phyloP scores from a whole-genome alignment of 169 alveolate species.

The Cryptosporidium xiaoi region DNA sequence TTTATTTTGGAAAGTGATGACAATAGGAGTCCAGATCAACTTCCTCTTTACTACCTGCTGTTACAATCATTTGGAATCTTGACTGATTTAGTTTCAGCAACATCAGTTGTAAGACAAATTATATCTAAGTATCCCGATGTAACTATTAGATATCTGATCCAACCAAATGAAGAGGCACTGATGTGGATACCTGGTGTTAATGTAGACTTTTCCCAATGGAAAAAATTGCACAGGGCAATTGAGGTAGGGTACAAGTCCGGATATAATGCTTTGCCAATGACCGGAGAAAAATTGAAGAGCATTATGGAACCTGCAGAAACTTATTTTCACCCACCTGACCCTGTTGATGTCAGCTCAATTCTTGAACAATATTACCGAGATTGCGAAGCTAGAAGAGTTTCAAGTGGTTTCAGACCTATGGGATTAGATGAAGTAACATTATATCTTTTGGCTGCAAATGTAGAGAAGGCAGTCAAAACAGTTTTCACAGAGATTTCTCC shows the following conservation, averaged over 20 bases:
- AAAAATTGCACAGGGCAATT: slow-evolving; percentile 56
- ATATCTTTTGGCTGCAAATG: slow-evolving; percentile 51
- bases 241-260: slow-evolving; percentile 73
- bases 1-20: slow-evolving; percentile 57
- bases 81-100: slow-evolving; percentile 67
- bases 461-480: slow-evolving; percentile 55
- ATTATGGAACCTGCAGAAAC: slow-evolving; percentile 73
- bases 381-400: slow-evolving; percentile 65
- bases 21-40: slow-evolving; percentile 53
- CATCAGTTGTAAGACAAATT: slow-evolving; percentile 65
- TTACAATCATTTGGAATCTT: slow-evolving; percentile 65
- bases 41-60: slow-evolving; percentile 44
- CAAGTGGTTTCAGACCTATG: slow-evolving; percentile 73
- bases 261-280: slow-evolving; percentile 56
- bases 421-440: slow-evolving; percentile 67
- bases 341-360: slow-evolving; percentile 60
- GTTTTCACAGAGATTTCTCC: slow-evolving; percentile 62
- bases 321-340: slow-evolving; percentile 66
- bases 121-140: slow-evolving; percentile 72
- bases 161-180: slow-evolving; percentile 68
- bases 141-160: slow-evolving; percentile 63
- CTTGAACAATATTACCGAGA: slow-evolving; percentile 66
- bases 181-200: slow-evolving; percentile 73
- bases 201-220: slow-evolving; percentile 73
- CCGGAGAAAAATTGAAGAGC: slow-evolving; percentile 23